phyloP scores from a whole-genome alignment of 2,329 filamentous ascomycete genomes.

The Colletotrichum neosansevieriae region DNA sequence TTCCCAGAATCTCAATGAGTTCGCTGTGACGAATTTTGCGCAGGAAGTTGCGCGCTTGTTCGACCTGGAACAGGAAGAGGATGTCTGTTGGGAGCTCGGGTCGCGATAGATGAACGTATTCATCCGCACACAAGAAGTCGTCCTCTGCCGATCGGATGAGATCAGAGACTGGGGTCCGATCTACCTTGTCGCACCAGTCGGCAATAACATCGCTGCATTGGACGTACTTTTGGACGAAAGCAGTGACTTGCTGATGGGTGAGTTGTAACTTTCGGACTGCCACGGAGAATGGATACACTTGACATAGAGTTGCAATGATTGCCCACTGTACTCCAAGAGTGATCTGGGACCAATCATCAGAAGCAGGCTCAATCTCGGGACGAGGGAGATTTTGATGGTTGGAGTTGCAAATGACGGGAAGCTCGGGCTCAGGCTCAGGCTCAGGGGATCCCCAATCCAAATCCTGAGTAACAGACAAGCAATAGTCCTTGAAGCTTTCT shows the following conservation, averaged over 20 bases:
- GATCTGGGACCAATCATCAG: conserved; percentile 11
- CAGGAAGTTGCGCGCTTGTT: conserved; percentile 42
- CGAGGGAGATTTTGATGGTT: neutral
- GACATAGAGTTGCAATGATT: conserved; percentile 16
- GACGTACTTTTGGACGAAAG: conserved; percentile 27
- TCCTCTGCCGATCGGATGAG: conserved; percentile 27
- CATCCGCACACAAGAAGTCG: conserved; percentile 35
- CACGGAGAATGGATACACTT: neutral
- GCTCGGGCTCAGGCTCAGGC: neutral
- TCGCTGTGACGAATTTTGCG: conserved; percentile 2
- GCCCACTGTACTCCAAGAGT: conserved; percentile 16
- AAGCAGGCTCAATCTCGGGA: neutral
- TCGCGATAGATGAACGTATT: conserved; percentile 31
- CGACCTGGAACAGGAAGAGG: conserved; percentile 39
- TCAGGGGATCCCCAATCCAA: conserved; percentile 35
- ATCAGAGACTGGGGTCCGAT: conserved; percentile 13
- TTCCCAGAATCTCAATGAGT: conserved; percentile 32
- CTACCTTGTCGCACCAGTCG: conserved; percentile 22
- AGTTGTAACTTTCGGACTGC: neutral
- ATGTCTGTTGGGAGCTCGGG: conserved; percentile 45
- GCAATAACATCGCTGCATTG: neutral
- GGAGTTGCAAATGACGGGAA: no score
- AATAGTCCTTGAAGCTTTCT: conserved; percentile 18
- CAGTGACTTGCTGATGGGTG: neutral
- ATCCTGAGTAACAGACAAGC: neutral